These are phyloP conservation scores for Asterochloris erici DNA, from an alignment of 139 green algal species.

Conservation along the genomic window DNA sequence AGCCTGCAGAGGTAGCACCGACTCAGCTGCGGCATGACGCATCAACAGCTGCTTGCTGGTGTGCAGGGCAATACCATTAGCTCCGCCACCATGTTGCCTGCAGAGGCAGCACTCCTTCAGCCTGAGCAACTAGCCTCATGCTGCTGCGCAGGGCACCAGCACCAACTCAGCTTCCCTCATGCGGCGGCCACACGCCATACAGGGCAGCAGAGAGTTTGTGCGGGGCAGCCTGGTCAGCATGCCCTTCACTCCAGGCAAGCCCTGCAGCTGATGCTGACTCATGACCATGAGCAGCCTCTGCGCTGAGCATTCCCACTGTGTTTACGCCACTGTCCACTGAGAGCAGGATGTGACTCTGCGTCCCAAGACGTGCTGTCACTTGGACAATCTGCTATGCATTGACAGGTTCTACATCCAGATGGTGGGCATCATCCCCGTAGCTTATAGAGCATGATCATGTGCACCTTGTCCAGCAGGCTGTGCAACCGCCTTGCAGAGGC, in stretches of 20 bases:
- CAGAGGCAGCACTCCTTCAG: not conserved
- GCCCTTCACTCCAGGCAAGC: constrained; percentile 55
- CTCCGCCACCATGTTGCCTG: not conserved
- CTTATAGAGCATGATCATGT: not conserved
- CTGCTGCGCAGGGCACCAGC: not conserved
- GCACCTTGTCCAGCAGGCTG: not conserved
- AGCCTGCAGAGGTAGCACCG: not conserved
- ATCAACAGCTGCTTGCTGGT: not conserved
- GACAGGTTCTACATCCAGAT: not conserved
- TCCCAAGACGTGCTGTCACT: not conserved
- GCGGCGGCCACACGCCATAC: constrained; percentile 23
- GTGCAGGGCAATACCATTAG: not conserved
- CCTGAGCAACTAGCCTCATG: not conserved
- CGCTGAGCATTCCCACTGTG: not conserved
- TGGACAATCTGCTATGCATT: not conserved
- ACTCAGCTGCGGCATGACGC: not conserved
- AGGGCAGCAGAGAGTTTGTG: constrained; percentile 45
- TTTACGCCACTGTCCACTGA: not conserved
- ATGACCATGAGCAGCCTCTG: not conserved
- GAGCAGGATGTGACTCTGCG: not conserved
- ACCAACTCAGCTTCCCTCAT: constrained; percentile 16
- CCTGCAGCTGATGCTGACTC: not conserved
- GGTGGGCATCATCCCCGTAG: not conserved
- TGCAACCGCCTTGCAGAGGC: not conserved
- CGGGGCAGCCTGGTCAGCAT: constrained; percentile 48